Percentiles rank a stretch among this genome's conserved stretches.
These are phyloP conservation scores for Jamesozyma jinghongensis DNA, from an alignment of 805 yeast genomes.

Conservation along the genomic window DNA sequence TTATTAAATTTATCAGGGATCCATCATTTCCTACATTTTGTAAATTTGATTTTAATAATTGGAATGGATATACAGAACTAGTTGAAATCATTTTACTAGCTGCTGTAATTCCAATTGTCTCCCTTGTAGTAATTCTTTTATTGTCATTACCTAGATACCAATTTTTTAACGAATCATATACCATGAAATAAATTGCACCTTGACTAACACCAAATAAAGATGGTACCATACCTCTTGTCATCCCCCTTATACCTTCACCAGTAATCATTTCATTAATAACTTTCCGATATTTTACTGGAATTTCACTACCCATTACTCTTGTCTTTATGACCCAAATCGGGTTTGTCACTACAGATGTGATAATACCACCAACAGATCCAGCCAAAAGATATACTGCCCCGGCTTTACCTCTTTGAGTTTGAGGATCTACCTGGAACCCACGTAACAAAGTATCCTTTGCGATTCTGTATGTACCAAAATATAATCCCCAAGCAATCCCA, in stretches of 20 bases:
- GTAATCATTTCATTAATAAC: too few species aligned
- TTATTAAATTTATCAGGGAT: conserved; percentile 30
- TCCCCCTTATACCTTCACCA: conserved; percentile 56
- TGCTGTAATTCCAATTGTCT: conserved; percentile 60
- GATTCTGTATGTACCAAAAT: conserved; percentile 67
- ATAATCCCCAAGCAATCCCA: conserved; percentile 80
- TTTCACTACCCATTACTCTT: conserved; percentile 65
- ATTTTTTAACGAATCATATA: conserved; percentile 69
- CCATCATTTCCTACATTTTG: too few species aligned
- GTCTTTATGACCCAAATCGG: conserved; percentile 97
- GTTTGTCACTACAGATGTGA: conserved; percentile 71
- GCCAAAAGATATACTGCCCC: conserved; percentile 41
- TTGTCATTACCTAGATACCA: conserved; percentile 9
- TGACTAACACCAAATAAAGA: conserved; percentile 77
- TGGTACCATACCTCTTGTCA: conserved; percentile 69
- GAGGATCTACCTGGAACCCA: neutral
- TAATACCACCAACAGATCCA: conserved; percentile 63
- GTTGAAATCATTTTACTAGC: conserved; percentile 62
- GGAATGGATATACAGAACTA: conserved; percentile 69
- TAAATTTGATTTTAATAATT: conserved; percentile 66
- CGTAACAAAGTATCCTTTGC: conserved; percentile 38
- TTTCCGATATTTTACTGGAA: too few species aligned
- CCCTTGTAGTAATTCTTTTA: conserved; percentile 35
- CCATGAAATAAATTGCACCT: conserved; percentile 78
- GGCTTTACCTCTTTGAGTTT: neutral